Evolutionary conservation across 2,329 filamentous ascomycete genomes (phyloP), one percentile per base, ranked within the genome.

Genomic region (Zasmidium cellare): DNA sequence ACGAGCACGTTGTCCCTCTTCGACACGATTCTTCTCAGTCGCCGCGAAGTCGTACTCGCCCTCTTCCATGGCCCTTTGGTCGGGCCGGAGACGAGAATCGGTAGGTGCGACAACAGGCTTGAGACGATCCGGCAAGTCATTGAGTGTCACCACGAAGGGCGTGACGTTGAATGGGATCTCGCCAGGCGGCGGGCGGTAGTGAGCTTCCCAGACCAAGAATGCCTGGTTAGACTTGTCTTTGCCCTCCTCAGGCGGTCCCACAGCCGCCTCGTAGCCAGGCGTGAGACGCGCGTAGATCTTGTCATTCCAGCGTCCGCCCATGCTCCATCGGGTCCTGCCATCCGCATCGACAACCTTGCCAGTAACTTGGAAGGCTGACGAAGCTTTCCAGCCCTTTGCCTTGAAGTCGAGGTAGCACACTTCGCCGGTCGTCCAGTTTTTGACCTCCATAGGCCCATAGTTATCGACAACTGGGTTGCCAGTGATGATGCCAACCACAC

Each of bases 31-130:
- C 84, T 99, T 99, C 80, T 99, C 94, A 3, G 84, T 85, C 0
- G 93, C 94, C 1, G 94, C 94, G 59, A 94, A 82, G 69, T 97
- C 93, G 71, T 99, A 99, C 75, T 92, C 86, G n/a, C 93, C 94
- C 61, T 97, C 92, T 74, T 99, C 94, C 94, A 99, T 99, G 1
- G 94, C 94, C 11, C 94, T 84, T 78, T 99, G 94, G 74, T 99
- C 94, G 0, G 94, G 93, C 25, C 94, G 84, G 28, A 96, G 80
- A n/a, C 94, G 84, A 1, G 93, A 96, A 74, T 99, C 94, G 0
- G 94, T 99, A 0, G 94, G 94, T 38, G 94, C 90, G 16, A 99
- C 78, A 77, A 88, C 86, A 3, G 88, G 84, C 52, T 78, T 80
- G 18, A 99, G 81, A n/a, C 84, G 80, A n/a, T 96, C 90, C 54